A percentile compares a stretch with the other conserved stretches of the same genome.
phyloP scores from a whole-genome alignment of 352 stramenopile genomes.

The Phytophthora europaea region DNA sequence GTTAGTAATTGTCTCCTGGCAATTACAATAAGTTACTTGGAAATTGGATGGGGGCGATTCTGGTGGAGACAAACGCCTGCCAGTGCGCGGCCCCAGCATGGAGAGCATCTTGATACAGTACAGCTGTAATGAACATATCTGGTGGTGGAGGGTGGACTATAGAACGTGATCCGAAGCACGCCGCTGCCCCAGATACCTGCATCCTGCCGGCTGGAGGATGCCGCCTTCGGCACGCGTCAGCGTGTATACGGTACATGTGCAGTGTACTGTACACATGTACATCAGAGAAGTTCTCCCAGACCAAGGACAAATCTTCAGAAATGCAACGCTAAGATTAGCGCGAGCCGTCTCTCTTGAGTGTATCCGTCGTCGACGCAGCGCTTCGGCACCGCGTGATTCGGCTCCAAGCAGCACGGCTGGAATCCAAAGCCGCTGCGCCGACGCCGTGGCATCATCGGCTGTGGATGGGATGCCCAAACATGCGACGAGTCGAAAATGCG shows the following conservation, averaged over 20 bases:
- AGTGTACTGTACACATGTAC: too few species aligned
- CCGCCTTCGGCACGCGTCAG: background rate
- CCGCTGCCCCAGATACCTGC: too few species aligned
- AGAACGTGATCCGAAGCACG: too few species aligned
- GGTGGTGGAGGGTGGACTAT: too few species aligned
- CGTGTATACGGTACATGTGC: background rate
- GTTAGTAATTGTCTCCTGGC: too few species aligned
- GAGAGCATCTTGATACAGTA: too few species aligned
- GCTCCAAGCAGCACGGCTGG: constrained; percentile 1
- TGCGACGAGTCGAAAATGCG: constrained; percentile 39
- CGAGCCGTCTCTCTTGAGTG: background rate
- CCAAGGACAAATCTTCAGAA: background rate
- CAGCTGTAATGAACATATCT: too few species aligned
- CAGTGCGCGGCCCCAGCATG: too few species aligned
- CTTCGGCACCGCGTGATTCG: constrained; percentile 12
- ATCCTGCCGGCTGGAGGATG: background rate
- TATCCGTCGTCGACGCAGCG: background rate
- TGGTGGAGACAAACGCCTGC: too few species aligned
- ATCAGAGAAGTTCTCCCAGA: too few species aligned
- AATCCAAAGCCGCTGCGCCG: constrained; percentile 8
- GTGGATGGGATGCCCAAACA: constrained; percentile 25
- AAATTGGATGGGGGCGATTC: too few species aligned
- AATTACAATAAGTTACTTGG: too few species aligned
- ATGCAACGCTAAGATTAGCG: background rate
- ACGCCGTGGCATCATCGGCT: constrained; percentile 16